Conservation (phyloP, 495 filamentous ascomycete species). For the Neurospora tetrasperma region DNA sequence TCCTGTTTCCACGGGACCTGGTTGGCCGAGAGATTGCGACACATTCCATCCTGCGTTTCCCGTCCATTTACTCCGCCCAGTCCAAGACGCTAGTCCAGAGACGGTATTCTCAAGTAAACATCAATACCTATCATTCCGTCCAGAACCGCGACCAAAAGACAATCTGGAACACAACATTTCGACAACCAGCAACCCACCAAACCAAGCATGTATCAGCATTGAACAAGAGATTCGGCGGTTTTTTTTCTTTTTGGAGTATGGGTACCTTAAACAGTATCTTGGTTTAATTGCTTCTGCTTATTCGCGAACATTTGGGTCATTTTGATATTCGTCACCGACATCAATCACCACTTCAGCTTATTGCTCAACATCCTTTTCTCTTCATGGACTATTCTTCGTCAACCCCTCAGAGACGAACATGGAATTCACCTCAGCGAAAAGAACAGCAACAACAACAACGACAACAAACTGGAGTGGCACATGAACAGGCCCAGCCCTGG, state of each 20-base stretch:
- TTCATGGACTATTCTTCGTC: not conserved
- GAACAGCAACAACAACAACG: not conserved
- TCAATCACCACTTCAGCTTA: not conserved
- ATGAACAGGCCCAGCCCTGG: conserved; percentile 31
- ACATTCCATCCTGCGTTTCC: not conserved
- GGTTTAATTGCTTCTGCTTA: not conserved
- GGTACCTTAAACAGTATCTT: not conserved
- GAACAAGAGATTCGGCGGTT: not conserved
- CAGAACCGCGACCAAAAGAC: not conserved
- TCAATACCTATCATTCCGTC: not conserved
- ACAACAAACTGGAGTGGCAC: not conserved
- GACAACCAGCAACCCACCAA: not conserved
- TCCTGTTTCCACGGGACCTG: not conserved
- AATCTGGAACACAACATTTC: not conserved
- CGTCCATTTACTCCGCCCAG: not conserved
- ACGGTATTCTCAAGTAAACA: conserved; percentile 15
- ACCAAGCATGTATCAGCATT: not conserved
- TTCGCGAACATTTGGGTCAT: not conserved
- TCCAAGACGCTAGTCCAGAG: conserved; percentile 6
- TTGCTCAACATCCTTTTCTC: not conserved
- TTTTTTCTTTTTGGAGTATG: not conserved
- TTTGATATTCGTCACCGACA: not conserved
- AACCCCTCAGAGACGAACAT: not conserved
- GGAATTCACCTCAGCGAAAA: conserved; percentile 2
- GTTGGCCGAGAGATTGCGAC: not conserved